A percentile compares a stretch with the other conserved stretches of the same genome.
Evolutionary conservation across 768 basidiomycete species (phyloP).

Genomic region (Xanthoconium purpureum): DNA sequence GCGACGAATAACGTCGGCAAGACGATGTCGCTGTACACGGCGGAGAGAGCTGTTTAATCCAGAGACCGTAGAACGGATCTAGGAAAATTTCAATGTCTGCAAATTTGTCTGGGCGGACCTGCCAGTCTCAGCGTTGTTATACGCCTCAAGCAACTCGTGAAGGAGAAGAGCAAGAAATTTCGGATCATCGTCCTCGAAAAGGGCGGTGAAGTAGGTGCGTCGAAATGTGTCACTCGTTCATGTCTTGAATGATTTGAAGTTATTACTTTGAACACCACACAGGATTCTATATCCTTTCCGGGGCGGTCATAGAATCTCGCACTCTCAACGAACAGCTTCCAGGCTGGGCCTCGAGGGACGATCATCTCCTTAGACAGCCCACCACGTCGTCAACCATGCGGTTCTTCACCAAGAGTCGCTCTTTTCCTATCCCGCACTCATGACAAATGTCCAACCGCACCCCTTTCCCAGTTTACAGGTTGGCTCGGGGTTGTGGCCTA

Average conservation of each 20-base stretch:
- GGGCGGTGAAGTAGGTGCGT: constrained; percentile 85
- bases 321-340: constrained; percentile 91
- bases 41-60: constrained; percentile 48
- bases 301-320: constrained; percentile 90
- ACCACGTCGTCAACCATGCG: constrained; percentile 83
- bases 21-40: constrained; percentile 14
- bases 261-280: background rate
- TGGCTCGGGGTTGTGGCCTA: constrained; percentile 97
- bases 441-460: constrained; percentile 94
- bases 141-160: constrained; percentile 85
- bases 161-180: constrained; percentile 49
- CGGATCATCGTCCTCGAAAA: constrained; percentile 96
- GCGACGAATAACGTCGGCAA: background rate
- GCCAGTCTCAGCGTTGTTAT: constrained; percentile 97
- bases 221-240: background rate
- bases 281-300: constrained; percentile 95
- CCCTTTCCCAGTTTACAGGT: constrained; percentile 81
- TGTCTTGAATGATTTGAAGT: background rate
- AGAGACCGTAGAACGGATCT: constrained; percentile 68
- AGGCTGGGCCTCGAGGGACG: constrained; percentile 63
- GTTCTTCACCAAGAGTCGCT: constrained; percentile 64
- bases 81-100: constrained; percentile 93
- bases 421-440: constrained; percentile 88
- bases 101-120: constrained; percentile 95
- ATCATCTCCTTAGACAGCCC: constrained; percentile 78